Conservation (phyloP, 83 land plant genomes). For the Diphasiastrum complanatum region DNA sequence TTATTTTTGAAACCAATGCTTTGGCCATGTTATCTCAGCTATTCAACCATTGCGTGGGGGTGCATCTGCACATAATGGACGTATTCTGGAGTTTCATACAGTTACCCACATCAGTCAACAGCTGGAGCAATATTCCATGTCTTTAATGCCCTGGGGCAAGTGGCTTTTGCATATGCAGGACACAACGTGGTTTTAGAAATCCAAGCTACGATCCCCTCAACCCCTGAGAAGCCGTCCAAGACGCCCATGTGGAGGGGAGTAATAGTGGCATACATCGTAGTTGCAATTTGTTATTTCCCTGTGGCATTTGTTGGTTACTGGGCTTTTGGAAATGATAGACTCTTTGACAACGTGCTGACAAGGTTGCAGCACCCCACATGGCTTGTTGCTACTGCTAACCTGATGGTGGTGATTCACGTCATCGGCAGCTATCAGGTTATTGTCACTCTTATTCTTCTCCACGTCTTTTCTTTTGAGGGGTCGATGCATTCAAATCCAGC, state of each 20-base stretch:
- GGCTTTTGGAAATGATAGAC: conserved; percentile 60
- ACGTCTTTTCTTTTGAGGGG: not conserved
- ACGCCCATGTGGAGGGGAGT: conserved; percentile 91
- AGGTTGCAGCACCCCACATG: conserved; percentile 32
- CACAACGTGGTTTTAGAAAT: conserved; percentile 95
- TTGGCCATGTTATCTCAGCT: too few species aligned
- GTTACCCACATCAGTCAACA: conserved; percentile 14
- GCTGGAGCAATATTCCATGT: conserved; percentile 34
- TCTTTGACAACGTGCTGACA: conserved; percentile 43
- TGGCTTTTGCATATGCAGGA: conserved; percentile 92
- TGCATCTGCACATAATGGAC: conserved; percentile 43
- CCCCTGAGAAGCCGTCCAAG: conserved; percentile 80
- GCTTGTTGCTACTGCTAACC: conserved; percentile 53
- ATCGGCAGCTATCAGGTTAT: conserved; percentile 59
- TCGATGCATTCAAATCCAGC: too few species aligned
- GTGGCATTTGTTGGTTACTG: conserved; percentile 74
- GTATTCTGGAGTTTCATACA: conserved; percentile 30
- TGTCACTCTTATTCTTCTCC: not conserved
- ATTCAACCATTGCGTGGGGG: conserved; percentile 71
- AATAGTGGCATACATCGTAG: conserved; percentile 59
- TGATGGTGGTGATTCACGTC: conserved; percentile 60
- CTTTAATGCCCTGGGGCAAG: conserved; percentile 62
- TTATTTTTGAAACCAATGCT: too few species aligned
- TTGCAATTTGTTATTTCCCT: conserved; percentile 87
- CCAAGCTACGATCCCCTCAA: conserved; percentile 92